Percentiles rank a stretch among this genome's conserved stretches.
These are phyloP conservation scores for Malus sieversii DNA, from an alignment of 306 rosid species.

Conservation along the genomic window DNA sequence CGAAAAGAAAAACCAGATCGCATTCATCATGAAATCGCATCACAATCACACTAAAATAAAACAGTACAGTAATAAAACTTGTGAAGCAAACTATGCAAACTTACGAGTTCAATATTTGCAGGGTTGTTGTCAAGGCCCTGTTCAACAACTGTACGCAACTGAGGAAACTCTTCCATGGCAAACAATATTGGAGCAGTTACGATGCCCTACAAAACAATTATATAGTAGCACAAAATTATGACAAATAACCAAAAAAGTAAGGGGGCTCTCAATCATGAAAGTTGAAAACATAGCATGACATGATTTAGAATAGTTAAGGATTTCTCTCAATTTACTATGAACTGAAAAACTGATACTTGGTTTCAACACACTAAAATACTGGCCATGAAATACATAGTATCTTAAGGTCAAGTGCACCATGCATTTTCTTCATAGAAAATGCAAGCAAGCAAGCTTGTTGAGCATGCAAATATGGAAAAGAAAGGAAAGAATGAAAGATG, in stretches of 20 bases:
- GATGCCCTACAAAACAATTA: slow-evolving; percentile 60
- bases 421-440: background rate
- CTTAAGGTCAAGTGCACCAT: background rate
- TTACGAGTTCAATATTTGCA: slow-evolving; percentile 63
- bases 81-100: slow-evolving; percentile 12
- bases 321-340: background rate
- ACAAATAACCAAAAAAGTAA: background rate
- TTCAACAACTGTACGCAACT: slow-evolving; percentile 59
- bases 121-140: slow-evolving; percentile 74
- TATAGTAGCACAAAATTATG: background rate
- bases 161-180: slow-evolving; percentile 95
- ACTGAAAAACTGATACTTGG: background rate
- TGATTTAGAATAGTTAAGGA: background rate
- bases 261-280: background rate
- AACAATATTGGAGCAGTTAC: slow-evolving; percentile 86
- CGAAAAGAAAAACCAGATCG: background rate
- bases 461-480: background rate
- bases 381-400: background rate
- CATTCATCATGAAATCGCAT: background rate
- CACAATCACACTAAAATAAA: background rate
- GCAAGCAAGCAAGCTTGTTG: background rate
- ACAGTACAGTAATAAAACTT: background rate
- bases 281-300: background rate
- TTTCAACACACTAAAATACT: background rate
- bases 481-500: background rate